Evolutionary conservation across 2,329 filamentous ascomycete genomes (phyloP), one percentile per base, ranked within the genome.

Genomic region (Colletotrichum somersetense): DNA sequence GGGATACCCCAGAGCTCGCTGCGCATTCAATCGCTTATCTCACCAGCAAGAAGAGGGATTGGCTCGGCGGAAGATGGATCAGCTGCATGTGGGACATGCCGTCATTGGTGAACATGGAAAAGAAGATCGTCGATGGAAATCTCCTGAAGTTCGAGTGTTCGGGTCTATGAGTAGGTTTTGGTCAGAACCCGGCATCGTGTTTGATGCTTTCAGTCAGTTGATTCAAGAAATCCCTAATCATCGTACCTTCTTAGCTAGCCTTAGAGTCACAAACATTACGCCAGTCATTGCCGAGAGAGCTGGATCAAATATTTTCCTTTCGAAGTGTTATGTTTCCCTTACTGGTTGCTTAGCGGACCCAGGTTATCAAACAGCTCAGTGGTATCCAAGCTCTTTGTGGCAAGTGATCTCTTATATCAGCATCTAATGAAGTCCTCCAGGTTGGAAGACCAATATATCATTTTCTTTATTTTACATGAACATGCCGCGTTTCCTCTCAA

Each of bases 51-150:
- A 73, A 65, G 23, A 55, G 71, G 1, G 66, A 73, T 0, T 74
- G 73, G 73, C 71, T 74, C 0, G 73, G 73, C 14, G 73, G 73
- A 0, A 56, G 73, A 2, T 74, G 71, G 71, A 2, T 74, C 0
- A 74, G 73, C 52, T 74, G 71, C n/a, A 74, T 73, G 73, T 74
- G 73, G 73, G 73, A 74, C 20, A 57, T 74, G 62, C 73, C 73
- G 2, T 67, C 55, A 23, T 55, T 74, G 0, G 7, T 74, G 0
- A 52, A 2, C 0, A 74, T 74, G 73, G 66, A 74, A 38, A 59
- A 65, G 3, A 59, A 66, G 23, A 35, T 74, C 0, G 53, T 73
- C 0, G 71, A 64, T 18, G 62, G 53, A 23, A 71, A 73, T 6
- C 11, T 74, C 0, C 35, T 74, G 6, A 74, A 74, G 12, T 74